Percentiles rank a stretch among this genome's conserved stretches.
These are phyloP conservation scores for Tritrichomonas musculus DNA, from an alignment of 208 protist genomes.

Conservation along the genomic window DNA sequence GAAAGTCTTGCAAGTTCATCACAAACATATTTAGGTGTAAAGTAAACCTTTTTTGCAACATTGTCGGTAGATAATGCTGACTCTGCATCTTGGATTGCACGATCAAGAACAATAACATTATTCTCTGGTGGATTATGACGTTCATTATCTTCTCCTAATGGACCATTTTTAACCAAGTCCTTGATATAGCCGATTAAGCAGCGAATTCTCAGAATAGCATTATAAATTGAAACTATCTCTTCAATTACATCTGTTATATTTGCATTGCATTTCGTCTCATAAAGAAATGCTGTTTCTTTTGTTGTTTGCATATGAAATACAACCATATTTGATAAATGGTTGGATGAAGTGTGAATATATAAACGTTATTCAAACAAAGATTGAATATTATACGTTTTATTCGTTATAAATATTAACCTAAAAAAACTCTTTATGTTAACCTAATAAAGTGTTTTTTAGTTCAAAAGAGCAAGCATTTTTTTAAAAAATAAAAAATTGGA, in stretches of 20 bases:
- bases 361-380: too few relatives aligned
- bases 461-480: too few relatives aligned
- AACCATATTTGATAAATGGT: constrained; percentile 13
- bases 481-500: too few relatives aligned
- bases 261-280: background rate
- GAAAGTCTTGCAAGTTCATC: constrained; percentile 5
- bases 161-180: background rate
- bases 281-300: constrained; percentile 16
- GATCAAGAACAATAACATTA: background rate
- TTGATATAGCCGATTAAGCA: background rate
- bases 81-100: background rate
- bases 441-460: too few relatives aligned
- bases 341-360: background rate
- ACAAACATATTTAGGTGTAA: background rate
- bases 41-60: background rate
- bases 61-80: background rate
- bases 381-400: too few relatives aligned
- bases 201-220: background rate
- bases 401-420: too few relatives aligned
- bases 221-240: background rate
- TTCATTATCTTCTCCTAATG: background rate
- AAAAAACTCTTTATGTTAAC: too few relatives aligned
- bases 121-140: constrained; percentile 20
- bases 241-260: background rate
- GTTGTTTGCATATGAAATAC: background rate